Evolutionary conservation across 1,139 yeast species (phyloP).

Genomic region (Debaryomyces singareniensis): DNA sequence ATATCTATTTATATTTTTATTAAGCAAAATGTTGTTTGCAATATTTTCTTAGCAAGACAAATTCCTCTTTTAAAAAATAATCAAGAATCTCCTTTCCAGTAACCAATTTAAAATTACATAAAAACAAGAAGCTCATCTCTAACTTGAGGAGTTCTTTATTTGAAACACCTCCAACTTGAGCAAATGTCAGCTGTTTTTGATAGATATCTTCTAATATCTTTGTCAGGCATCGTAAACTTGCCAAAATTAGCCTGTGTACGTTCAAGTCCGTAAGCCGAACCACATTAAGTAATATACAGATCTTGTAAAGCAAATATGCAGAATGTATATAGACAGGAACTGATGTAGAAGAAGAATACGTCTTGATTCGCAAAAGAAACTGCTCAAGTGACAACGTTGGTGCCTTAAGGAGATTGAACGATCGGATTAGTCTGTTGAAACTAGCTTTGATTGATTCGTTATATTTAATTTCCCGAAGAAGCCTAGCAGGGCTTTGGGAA

Average conservation of each 20-base stretch:
- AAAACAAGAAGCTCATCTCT: slow-evolving; percentile 37
- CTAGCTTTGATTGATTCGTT: slow-evolving; percentile 11
- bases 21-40: slow-evolving; percentile 9
- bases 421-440: slow-evolving; percentile 17
- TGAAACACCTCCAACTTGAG: slow-evolving; percentile 41
- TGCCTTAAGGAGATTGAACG: slow-evolving; percentile 28
- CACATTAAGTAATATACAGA: slow-evolving; percentile 27
- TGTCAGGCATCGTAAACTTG: slow-evolving; percentile 40
- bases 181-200: slow-evolving; percentile 38
- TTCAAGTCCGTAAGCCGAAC: slow-evolving; percentile 28
- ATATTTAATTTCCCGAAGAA: slow-evolving; percentile 3
- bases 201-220: slow-evolving; percentile 39
- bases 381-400: slow-evolving; percentile 33
- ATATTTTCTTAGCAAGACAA: slow-evolving; percentile 20
- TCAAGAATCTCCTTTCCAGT: slow-evolving; percentile 30
- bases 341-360: slow-evolving; percentile 38
- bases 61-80: slow-evolving; percentile 23
- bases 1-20: not conserved
- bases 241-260: slow-evolving; percentile 34
- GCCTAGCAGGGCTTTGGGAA: not conserved
- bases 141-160: slow-evolving; percentile 30
- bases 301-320: slow-evolving; percentile 32
- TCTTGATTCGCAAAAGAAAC: slow-evolving; percentile 32
- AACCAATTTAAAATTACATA: slow-evolving; percentile 34
- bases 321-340: slow-evolving; percentile 37